A percentile compares a stretch with the other conserved stretches of the same genome.
These are phyloP conservation scores for Citrullus mucosospermus DNA, from an alignment of 306 rosid genomes.

Conservation along the genomic window DNA sequence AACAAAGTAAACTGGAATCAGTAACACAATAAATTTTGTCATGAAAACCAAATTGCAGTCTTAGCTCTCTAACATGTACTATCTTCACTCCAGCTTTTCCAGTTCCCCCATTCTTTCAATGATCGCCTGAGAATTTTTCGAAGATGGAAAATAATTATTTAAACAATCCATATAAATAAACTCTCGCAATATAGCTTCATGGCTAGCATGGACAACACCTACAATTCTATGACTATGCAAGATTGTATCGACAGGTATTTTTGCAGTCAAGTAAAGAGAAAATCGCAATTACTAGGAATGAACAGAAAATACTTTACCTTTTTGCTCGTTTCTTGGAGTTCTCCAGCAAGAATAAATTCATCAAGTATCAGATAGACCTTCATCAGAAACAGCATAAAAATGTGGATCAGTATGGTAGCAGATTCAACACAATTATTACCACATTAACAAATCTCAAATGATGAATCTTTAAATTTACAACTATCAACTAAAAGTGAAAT, in stretches of 20 bases:
- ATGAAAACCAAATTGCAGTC: not conserved
- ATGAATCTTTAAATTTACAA: not conserved
- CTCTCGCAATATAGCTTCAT: not conserved
- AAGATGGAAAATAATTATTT: not conserved
- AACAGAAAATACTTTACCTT: constrained; percentile 19
- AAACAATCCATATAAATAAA: not conserved
- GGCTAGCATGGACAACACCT: not conserved
- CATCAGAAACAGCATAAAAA: constrained; percentile 7
- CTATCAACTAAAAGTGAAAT: not conserved
- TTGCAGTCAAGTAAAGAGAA: not conserved
- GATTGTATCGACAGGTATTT: not conserved
- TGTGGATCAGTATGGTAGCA: not conserved
- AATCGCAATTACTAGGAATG: not conserved
- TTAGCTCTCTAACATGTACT: not conserved
- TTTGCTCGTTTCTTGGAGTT: constrained; percentile 64
- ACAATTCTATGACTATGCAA: not conserved
- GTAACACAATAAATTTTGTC: not conserved
- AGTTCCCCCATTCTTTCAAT: constrained; percentile 63
- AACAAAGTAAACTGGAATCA: constrained; percentile 1
- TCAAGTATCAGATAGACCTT: constrained; percentile 55
- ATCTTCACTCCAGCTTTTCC: constrained; percentile 42
- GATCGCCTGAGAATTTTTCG: constrained; percentile 30
- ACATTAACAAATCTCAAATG: not conserved
- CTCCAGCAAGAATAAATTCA: constrained; percentile 56
- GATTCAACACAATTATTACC: not conserved